A percentile compares a stretch with the other conserved stretches of the same genome.
Conservation (phyloP, 208 protist species). For the Leishmania major region DNA sequence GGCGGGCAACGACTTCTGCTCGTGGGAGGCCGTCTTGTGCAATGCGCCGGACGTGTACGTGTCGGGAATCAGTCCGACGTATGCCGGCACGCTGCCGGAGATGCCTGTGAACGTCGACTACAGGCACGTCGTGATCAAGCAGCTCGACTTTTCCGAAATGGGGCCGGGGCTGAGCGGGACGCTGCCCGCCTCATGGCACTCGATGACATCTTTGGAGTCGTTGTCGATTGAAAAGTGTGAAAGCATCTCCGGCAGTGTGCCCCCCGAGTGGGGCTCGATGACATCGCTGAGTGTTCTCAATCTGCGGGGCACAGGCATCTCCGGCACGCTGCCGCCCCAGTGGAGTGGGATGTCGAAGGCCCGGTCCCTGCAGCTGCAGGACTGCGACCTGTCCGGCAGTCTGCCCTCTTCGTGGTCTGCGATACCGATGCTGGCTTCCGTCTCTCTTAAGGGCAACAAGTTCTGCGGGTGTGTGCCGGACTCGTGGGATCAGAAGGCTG, state of each 20-base stretch:
- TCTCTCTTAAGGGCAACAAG: not conserved
- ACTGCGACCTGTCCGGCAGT: not conserved
- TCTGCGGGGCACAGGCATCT: not conserved
- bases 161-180: not conserved
- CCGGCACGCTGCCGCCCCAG: not conserved
- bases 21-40: too few species aligned
- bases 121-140: too few species aligned
- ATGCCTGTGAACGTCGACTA: too few species aligned
- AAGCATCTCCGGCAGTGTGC: not conserved
- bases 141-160: too few species aligned
- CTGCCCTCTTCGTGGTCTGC: not conserved
- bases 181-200: too few species aligned
- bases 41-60: too few species aligned
- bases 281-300: too few species aligned
- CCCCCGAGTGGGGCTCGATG: not conserved
- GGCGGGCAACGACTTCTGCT: too few species aligned
- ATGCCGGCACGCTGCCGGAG: too few species aligned
- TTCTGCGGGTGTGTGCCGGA: conserved; percentile 12
- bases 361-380: not conserved
- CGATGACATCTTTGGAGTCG: too few species aligned
- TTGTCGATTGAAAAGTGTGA: too few species aligned
- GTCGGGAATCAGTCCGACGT: too few species aligned
- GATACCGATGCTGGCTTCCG: not conserved
- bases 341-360: not conserved
- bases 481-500: not conserved